These are phyloP conservation scores for Xylogone sp. DNA, from an alignment of 2,329 filamentous ascomycete species.

Conservation along the genomic window DNA sequence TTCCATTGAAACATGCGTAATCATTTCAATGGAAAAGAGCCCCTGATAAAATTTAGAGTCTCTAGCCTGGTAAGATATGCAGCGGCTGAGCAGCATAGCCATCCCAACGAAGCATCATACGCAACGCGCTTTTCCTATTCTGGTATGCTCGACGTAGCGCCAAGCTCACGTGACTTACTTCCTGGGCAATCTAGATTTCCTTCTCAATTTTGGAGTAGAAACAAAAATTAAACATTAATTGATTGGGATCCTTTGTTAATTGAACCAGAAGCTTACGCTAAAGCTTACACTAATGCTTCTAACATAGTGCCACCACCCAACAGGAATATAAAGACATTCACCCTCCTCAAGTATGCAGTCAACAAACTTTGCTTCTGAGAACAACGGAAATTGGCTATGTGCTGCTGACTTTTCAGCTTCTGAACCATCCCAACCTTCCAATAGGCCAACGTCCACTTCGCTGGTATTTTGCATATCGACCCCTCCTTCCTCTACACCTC, in stretches of 20 bases:
- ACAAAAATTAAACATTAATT: neutral
- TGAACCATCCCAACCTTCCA: conserved; percentile 56
- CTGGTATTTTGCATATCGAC: conserved; percentile 95
- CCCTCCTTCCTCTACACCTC: conserved; percentile 57
- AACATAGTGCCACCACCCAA: conserved; percentile 99
- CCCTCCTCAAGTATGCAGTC: conserved; percentile 79
- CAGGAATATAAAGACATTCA: conserved; percentile 83
- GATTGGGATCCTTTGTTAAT: conserved; percentile 26
- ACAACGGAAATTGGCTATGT: conserved; percentile 17
- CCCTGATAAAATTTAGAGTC: neutral
- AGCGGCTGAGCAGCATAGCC: neutral
- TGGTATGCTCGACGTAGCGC: neutral
- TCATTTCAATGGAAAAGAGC: neutral
- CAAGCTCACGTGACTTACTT: neutral
- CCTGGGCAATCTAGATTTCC: neutral
- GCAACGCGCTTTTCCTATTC: neutral
- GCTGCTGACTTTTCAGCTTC: conserved; percentile 11
- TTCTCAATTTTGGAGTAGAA: neutral
- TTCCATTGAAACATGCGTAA: neutral
- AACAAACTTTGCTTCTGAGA: conserved; percentile 33
- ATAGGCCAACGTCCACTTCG: conserved; percentile 66
- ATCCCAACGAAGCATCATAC: neutral
- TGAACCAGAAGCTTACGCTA: conserved; percentile 98
- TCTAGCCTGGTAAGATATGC: neutral
- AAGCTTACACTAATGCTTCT: conserved; percentile 81